Conservation (phyloP, 225 moss, liverwort and hornwort species). For the Pseudisothecium myosuroides region DNA sequence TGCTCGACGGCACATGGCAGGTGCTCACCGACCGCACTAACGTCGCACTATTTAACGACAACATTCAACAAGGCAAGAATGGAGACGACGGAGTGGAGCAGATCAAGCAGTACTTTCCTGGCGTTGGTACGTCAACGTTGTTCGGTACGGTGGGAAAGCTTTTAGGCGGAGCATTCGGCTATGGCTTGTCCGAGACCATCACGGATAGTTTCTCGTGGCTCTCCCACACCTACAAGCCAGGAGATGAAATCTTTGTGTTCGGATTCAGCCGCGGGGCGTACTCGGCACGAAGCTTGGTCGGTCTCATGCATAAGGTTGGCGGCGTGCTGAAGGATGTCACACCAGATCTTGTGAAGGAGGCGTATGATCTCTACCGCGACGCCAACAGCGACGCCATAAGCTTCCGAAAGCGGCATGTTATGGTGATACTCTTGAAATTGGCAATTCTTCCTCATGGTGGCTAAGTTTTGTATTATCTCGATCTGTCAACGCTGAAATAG, state of each 20-base stretch:
- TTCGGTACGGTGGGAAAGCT: not conserved
- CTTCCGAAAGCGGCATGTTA: not conserved
- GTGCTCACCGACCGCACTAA: conserved; percentile 3
- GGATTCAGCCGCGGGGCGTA: conserved; percentile 40
- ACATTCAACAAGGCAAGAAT: not conserved
- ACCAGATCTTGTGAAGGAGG: conserved; percentile 4
- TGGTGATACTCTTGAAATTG: not conserved
- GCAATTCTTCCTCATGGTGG: not conserved
- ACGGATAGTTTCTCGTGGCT: conserved; percentile 9
- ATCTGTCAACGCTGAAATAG: not conserved
- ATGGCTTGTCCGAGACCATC: conserved; percentile 22
- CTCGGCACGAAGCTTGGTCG: conserved; percentile 36
- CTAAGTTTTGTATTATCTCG: not conserved
- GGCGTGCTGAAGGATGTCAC: conserved; percentile 18
- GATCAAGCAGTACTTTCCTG: conserved; percentile 10
- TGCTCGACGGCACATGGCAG: conserved; percentile 35
- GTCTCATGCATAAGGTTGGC: conserved; percentile 13
- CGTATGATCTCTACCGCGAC: conserved; percentile 15
- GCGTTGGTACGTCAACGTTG: conserved; percentile 3
- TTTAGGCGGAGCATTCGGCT: conserved; percentile 18
- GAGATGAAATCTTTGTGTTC: conserved; percentile 24
- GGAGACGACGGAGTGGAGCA: conserved; percentile 22
- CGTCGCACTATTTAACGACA: conserved; percentile 1
- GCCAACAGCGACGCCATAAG: not conserved
- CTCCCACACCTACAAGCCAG: conserved; percentile 3